Conservation (phyloP, 2,329 filamentous ascomycete genomes). For the Sporothrix inflata region DNA sequence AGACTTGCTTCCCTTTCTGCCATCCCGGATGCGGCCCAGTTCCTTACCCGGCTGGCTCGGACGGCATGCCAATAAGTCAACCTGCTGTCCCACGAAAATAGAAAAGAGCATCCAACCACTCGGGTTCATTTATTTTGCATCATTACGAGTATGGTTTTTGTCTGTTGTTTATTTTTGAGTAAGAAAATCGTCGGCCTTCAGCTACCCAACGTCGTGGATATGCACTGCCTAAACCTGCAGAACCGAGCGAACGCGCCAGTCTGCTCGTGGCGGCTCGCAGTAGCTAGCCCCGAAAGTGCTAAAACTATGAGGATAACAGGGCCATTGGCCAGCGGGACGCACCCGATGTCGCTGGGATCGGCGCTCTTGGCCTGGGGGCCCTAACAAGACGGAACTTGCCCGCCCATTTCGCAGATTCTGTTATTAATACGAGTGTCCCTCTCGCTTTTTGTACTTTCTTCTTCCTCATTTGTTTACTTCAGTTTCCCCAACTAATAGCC, state of each 20-base stretch:
- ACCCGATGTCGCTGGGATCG: conserved; percentile 22
- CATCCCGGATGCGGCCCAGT: background rate
- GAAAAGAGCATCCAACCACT: background rate
- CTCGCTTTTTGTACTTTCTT: background rate
- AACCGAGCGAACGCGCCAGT: background rate
- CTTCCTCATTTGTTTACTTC: background rate
- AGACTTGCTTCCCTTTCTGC: background rate
- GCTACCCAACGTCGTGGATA: background rate
- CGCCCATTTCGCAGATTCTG: background rate
- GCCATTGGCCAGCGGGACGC: background rate
- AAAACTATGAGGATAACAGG: background rate
- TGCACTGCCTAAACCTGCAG: background rate
- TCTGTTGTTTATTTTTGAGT: background rate
- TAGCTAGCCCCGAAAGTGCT: background rate
- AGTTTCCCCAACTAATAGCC: background rate
- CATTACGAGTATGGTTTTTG: background rate
- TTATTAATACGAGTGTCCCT: background rate
- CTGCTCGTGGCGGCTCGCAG: background rate
- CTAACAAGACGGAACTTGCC: background rate
- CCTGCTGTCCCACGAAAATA: background rate
- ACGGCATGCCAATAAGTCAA: background rate
- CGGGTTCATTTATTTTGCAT: background rate
- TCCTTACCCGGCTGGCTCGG: background rate
- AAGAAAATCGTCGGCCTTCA: background rate
- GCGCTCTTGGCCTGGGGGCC: background rate